These are phyloP conservation scores for Friedmanniomyces endolithicus DNA, from an alignment of 495 filamentous ascomycete species.

Conservation along the genomic window DNA sequence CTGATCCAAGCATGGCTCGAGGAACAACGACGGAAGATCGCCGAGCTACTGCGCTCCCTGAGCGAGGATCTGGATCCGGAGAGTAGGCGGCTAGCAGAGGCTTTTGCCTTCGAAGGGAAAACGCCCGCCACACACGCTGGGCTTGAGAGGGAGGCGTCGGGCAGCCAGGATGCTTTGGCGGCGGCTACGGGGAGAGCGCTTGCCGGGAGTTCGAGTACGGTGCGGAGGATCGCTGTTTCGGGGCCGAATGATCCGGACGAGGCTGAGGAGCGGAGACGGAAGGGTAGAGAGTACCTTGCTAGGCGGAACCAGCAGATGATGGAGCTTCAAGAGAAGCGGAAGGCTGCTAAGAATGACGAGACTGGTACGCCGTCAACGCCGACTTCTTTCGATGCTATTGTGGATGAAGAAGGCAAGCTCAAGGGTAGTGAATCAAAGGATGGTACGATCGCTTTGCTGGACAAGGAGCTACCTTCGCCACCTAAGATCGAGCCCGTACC, in stretches of 20 bases:
- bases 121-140: slow-evolving; percentile 14
- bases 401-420: slow-evolving; percentile 15
- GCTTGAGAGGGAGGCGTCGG: slow-evolving; percentile 6
- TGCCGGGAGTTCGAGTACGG: neutral
- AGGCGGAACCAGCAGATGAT: slow-evolving; percentile 15
- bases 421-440: neutral
- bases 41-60: slow-evolving; percentile 9
- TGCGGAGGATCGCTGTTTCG: slow-evolving; percentile 11
- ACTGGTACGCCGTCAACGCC: neutral
- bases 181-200: slow-evolving; percentile 11
- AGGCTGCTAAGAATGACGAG: neutral
- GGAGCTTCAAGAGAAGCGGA: slow-evolving; percentile 11
- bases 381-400: slow-evolving; percentile 17
- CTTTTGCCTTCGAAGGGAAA: slow-evolving; percentile 17
- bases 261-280: slow-evolving; percentile 16
- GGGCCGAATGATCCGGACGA: slow-evolving; percentile 11
- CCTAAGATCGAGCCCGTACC: slow-evolving; percentile 4
- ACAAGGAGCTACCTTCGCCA: neutral
- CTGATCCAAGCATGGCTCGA: slow-evolving; percentile 19
- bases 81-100: slow-evolving; percentile 10
- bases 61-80: slow-evolving; percentile 18
- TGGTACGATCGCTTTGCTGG: neutral
- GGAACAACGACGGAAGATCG: slow-evolving; percentile 15
- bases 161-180: slow-evolving; percentile 12
- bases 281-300: slow-evolving; percentile 19